Percentiles rank a stretch among this genome's conserved stretches.
Conservation (phyloP, 345 rosid genomes). For the Orychophragmus violaceus region DNA sequence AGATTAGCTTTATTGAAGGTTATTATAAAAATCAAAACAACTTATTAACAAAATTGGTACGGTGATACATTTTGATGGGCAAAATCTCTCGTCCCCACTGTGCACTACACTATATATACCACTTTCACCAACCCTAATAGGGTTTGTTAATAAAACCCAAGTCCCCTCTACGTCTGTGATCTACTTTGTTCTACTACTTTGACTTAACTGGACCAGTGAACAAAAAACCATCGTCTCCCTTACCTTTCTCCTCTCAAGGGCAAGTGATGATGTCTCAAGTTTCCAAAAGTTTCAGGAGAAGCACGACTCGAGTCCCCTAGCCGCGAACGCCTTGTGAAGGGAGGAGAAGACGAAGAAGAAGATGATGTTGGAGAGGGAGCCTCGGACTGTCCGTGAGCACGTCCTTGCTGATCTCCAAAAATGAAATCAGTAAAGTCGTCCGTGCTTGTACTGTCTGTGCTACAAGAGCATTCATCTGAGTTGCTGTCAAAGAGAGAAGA, state of each 20-base stretch:
- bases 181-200: conserved; percentile 18
- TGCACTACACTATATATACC: conserved; percentile 28
- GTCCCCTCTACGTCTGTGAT: conserved; percentile 10
- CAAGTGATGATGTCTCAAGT: conserved; percentile 23
- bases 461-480: conserved; percentile 84
- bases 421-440: conserved; percentile 74
- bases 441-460: conserved; percentile 68
- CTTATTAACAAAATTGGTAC: conserved; percentile 15
- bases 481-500: conserved; percentile 76
- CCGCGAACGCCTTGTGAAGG: conserved; percentile 38
- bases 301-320: conserved; percentile 19
- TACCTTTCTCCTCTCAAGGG: conserved; percentile 22
- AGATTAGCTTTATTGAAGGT: conserved; percentile 7
- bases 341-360: conserved; percentile 53
- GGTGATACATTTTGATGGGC: conserved; percentile 24
- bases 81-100: conserved; percentile 25
- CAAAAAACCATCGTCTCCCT: conserved; percentile 36
- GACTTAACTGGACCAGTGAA: conserved; percentile 24
- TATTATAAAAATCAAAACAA: not conserved
- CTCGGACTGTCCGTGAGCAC: conserved; percentile 43
- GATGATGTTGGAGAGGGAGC: conserved; percentile 56
- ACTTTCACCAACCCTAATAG: conserved; percentile 20
- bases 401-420: conserved; percentile 46
- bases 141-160: conserved; percentile 8
- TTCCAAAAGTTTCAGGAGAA: conserved; percentile 27